These are phyloP conservation scores for Myotisia sp. DNA, from an alignment of 2,329 filamentous ascomycete genomes.

Conservation along the genomic window DNA sequence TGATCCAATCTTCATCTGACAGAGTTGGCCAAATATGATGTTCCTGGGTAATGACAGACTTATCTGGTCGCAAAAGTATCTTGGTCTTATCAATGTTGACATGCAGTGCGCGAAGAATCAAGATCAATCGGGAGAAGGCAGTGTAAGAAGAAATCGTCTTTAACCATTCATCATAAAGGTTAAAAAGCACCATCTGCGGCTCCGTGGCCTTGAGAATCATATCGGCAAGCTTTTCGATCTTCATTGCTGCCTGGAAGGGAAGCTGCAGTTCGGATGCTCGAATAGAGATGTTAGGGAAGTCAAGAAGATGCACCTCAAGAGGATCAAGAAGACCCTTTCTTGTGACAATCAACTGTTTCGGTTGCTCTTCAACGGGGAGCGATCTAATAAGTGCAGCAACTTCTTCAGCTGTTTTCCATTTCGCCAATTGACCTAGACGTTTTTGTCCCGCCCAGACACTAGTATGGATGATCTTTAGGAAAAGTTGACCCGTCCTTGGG, in stretches of 20 bases:
- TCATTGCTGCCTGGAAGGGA: conserved; percentile 99
- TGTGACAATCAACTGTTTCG: conserved; percentile 96
- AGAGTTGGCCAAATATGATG: conserved; percentile 97
- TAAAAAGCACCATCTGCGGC: conserved; percentile 99
- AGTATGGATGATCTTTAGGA: conserved; percentile 98
- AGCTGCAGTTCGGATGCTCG: conserved; percentile 91
- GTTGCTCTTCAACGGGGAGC: conserved; percentile 90
- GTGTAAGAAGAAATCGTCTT: conserved; percentile 98
- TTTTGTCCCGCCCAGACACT: conserved; percentile 99
- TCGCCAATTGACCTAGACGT: conserved; percentile 91
- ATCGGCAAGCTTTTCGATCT: conserved; percentile 96
- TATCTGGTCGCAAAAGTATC: conserved; percentile 83
- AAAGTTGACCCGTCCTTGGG: conserved; percentile 90
- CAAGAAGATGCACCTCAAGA: conserved; percentile 87
- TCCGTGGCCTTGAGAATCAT: conserved; percentile 97
- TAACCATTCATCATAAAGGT: conserved; percentile 95
- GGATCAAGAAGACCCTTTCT: conserved; percentile 94
- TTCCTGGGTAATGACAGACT: conserved; percentile 94
- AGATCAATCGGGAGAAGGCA: conserved; percentile 84
- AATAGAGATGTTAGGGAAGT: conserved; percentile 98
- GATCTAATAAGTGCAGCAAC: conserved; percentile 93
- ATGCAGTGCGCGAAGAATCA: conserved; percentile 87
- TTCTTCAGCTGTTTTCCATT: conserved; percentile 99
- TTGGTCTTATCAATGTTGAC: conserved; percentile 99
- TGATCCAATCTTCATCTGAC: conserved; percentile 95